Base-by-base conservation (phyloP, 225 moss, liverwort and hornwort genomes). In the Anthoceros angustus region DNA sequence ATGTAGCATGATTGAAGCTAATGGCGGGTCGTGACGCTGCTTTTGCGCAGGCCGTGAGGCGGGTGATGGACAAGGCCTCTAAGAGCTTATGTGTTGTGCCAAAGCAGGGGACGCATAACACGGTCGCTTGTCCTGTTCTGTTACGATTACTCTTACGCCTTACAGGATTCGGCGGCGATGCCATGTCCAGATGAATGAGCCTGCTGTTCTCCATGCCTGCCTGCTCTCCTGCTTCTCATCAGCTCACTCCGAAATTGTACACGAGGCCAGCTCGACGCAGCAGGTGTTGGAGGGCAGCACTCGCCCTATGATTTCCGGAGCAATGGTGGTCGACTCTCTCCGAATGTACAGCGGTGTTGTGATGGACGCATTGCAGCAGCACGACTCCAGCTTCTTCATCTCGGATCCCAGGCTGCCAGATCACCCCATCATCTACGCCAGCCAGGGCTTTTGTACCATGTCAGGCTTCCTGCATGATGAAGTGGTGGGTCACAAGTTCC, bases 281-380 rank as follows among this genome's bases (percentile, higher is more conserved):
- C 55, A 55, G n/a, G 55, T 55, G 12, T 55, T 20, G 55, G 55
- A 20, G 55, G 16, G 23, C 55, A 55, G 55, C 55, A 8, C n/a
- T 23, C 10, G 18, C 55, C 7, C 23, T 2, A 20, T 15, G n/a
- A 15, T 7, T 7, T 23, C 55, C 18, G 23, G 55, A 23, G 55
- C 18, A 55, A 15, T 12, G 23, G 18, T 12, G 16, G 0, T 23
- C 23, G 23, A 55, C 1, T 23, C n/a, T 6, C 14, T 55, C 8
- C 18, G 23, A 5, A 55, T 55, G 55, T 23, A 55, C 4, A 55
- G 23, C n/a, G 55, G 23, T 7, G 7, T 15, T 5, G 18, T 55
- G 55, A 55, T 55, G 55, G n/a, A 55, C n/a, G 55, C 18, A 55
- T 55, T 55, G 23, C 55, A 15, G 12, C 55, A 55, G 55, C 55